Percentiles rank a stretch among this genome's conserved stretches.
Conservation (phyloP, 2,329 filamentous ascomycete species). For the Trichoderma sp. region DNA sequence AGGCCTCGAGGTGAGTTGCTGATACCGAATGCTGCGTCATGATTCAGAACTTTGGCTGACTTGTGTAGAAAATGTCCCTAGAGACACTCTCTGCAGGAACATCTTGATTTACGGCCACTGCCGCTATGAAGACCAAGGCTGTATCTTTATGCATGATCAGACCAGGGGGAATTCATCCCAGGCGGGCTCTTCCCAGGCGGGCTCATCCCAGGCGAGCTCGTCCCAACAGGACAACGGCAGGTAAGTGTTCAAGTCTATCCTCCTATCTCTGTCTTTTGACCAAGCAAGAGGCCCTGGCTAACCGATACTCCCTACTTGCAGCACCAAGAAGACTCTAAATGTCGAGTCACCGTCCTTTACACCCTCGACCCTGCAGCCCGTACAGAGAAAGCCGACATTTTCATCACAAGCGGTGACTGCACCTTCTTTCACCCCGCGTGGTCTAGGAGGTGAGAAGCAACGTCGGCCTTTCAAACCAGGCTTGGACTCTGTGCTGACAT, state of each 20-base stretch:
- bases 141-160: slow-evolving; percentile 85
- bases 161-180: slow-evolving; percentile 51
- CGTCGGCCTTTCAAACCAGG: no score
- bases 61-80: slow-evolving; percentile 60
- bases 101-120: slow-evolving; percentile 92
- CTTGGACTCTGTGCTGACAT: not conserved
- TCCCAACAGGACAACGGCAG: slow-evolving; percentile 47
- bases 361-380: slow-evolving; percentile 55
- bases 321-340: slow-evolving; percentile 77
- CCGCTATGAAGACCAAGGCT: slow-evolving; percentile 87
- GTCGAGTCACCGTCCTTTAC: slow-evolving; percentile 97
- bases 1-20: slow-evolving; percentile 55
- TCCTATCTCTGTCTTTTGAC: not conserved
- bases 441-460: slow-evolving; percentile 44
- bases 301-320: slow-evolving; percentile 31
- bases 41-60: not conserved
- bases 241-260: slow-evolving; percentile 41
- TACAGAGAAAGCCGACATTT: slow-evolving; percentile 72
- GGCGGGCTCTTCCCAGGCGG: not conserved
- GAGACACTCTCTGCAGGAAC: slow-evolving; percentile 89
- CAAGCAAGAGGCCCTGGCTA: not conserved
- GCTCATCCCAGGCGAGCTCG: not conserved
- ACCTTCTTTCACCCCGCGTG: slow-evolving; percentile 78
- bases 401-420: slow-evolving; percentile 90
- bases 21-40: not conserved